Evolutionary conservation across 768 basidiomycete genomes (phyloP).

Genomic region (Coprinellus micaceus): DNA sequence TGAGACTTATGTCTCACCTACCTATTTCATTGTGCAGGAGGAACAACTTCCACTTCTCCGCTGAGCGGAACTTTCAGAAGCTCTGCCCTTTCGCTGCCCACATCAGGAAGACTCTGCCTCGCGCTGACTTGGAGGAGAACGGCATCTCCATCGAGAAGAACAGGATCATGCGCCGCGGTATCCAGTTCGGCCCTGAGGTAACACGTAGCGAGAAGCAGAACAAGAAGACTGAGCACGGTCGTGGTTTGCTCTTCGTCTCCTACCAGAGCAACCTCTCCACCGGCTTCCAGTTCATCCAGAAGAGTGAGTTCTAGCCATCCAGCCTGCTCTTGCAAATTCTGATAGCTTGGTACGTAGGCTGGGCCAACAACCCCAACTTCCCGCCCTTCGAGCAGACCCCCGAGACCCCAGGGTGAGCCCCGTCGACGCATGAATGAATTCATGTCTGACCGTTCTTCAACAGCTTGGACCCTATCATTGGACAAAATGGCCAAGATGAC

Average conservation of each 20-base stretch:
- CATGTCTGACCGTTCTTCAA: neutral
- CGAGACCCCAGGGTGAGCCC: constrained; percentile 28
- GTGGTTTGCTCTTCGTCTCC: constrained; percentile 44
- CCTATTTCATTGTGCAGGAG: constrained; percentile 24
- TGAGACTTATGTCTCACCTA: neutral
- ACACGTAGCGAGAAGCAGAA: constrained; percentile 32
- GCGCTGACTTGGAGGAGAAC: constrained; percentile 37
- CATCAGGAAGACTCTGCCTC: constrained; percentile 44
- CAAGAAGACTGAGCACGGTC: constrained; percentile 40
- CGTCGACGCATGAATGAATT: neutral
- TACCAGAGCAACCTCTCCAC: constrained; percentile 39
- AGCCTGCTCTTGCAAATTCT: neutral
- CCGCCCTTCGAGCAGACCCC: constrained; percentile 27
- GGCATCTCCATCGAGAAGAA: constrained; percentile 22
- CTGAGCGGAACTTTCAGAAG: constrained; percentile 30
- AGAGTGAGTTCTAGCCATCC: constrained; percentile 23
- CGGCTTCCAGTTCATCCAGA: constrained; percentile 42
- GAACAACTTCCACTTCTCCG: constrained; percentile 41
- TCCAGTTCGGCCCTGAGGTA: constrained; percentile 52
- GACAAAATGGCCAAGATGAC: constrained; percentile 18
- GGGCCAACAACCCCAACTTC: constrained; percentile 37
- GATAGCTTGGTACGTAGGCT: constrained; percentile 21
- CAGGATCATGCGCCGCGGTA: constrained; percentile 46
- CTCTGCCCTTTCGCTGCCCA: constrained; percentile 49
- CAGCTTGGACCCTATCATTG: constrained; percentile 50